A percentile compares a stretch with the other conserved stretches of the same genome.
Conservation (phyloP, 2,329 filamentous ascomycete species). For the Neophaeococcomyces mojaviensis region DNA sequence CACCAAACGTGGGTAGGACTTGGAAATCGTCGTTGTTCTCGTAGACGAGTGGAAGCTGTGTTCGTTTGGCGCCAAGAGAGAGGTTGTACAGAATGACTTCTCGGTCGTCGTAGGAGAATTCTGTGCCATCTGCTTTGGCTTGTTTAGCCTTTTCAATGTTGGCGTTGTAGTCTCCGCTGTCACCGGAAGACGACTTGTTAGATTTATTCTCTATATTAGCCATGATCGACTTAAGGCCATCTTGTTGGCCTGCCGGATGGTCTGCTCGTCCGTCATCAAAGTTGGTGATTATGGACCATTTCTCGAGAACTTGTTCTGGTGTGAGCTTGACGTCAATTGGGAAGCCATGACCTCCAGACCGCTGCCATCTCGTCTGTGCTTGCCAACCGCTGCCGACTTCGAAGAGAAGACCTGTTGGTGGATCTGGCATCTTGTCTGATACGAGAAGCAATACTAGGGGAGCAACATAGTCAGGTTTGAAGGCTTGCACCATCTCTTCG, state of each 20-base stretch:
- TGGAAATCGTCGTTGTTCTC: conserved; percentile 91
- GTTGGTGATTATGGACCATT: conserved; percentile 71
- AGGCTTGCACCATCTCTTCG: conserved; percentile 94
- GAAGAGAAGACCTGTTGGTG: conserved; percentile 78
- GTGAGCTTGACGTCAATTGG: conserved; percentile 75
- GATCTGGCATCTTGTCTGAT: conserved; percentile 76
- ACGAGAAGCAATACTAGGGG: conserved; percentile 82
- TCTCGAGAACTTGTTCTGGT: conserved; percentile 71
- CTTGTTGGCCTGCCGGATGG: conserved; percentile 70
- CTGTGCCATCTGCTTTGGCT: conserved; percentile 62
- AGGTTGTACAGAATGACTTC: conserved; percentile 95
- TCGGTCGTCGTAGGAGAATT: conserved; percentile 75
- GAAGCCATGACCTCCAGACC: conserved; percentile 82
- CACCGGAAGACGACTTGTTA: conserved; percentile 41
- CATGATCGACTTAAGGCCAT: conserved; percentile 71
- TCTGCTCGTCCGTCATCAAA: conserved; percentile 86
- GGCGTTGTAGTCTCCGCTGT: conserved; percentile 55
- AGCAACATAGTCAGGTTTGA: conserved; percentile 98
- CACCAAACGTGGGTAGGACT: conserved; percentile 76
- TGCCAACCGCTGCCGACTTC: conserved; percentile 95
- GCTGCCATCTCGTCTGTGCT: conserved; percentile 89
- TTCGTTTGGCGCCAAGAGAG: conserved; percentile 83
- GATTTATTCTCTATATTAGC: conserved; percentile 77
- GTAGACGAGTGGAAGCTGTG: conserved; percentile 78
- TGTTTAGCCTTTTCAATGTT: conserved; percentile 71